Conservation (phyloP, 1,284 basidiomycete genomes). For the Trichosporon sp. region DNA sequence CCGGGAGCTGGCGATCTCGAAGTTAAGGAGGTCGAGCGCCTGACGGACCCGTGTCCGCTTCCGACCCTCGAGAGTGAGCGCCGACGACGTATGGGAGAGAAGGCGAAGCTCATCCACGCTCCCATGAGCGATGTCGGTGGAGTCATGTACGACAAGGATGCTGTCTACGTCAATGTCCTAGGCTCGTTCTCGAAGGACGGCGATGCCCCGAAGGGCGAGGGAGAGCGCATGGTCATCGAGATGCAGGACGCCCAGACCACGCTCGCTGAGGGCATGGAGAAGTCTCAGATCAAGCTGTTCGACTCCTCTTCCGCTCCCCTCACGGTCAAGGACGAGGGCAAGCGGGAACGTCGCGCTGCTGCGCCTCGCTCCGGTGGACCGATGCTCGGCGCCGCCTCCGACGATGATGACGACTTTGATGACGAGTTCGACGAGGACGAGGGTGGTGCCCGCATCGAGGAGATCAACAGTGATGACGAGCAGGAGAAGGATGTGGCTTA, state of each 20-base stretch:
- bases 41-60: constrained; percentile 90
- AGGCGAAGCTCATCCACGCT: constrained; percentile 91
- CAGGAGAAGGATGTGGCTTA: constrained; percentile 56
- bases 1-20: constrained; percentile 87
- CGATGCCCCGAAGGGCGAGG: constrained; percentile 68
- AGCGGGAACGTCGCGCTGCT: constrained; percentile 30
- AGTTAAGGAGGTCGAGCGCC: constrained; percentile 65
- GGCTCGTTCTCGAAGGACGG: constrained; percentile 74
- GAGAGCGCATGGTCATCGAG: constrained; percentile 95
- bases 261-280: constrained; percentile 74
- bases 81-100: constrained; percentile 85
- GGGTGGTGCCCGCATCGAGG: constrained; percentile 30
- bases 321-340: constrained; percentile 33
- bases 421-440: constrained; percentile 40
- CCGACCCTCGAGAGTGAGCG: constrained; percentile 91
- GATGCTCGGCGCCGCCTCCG: constrained; percentile 41
- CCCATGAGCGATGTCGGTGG: constrained; percentile 99
- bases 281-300: constrained; percentile 79
- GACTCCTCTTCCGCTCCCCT: constrained; percentile 67
- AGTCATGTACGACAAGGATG: constrained; percentile 96
- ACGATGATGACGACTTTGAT: constrained; percentile 40
- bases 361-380: constrained; percentile 37
- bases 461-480: constrained; percentile 41
- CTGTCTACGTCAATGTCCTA: constrained; percentile 95
- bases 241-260: constrained; percentile 81